Base-by-base conservation (phyloP, 2,329 filamentous ascomycete genomes). In the Metarhizium guizhouense region DNA sequence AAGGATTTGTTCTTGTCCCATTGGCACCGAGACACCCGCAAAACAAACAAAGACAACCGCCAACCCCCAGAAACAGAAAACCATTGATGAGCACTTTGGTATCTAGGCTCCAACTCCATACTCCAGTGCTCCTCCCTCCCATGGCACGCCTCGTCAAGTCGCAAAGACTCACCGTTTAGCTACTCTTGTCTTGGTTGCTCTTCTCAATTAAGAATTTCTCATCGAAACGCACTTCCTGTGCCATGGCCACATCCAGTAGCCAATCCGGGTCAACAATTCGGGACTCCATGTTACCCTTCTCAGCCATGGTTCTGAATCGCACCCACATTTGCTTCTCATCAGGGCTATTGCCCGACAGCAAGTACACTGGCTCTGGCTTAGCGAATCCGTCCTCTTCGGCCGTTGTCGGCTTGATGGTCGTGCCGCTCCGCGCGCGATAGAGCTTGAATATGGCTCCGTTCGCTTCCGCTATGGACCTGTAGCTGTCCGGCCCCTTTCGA, bases 221-320 rank as follows among this genome's bases (percentile, higher is more conserved):
- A 56, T 84, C 76, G 70, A 84, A 86, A n/a, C 77, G 76, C 59
- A 94, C 75, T 70, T 90, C 79, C 72, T 99, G 94, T 64, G 83
- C 84, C 88, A 99, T 93, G 4, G 90, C 90, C 57, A 91, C 85
- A 65, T 92, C 87, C 56, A 99, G 74, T 63, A 99, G 70, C 94
- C 94, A 99, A 67, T 99, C 92, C 3, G 88, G 82, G 50, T 81
- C 82, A 29, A 96, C 90, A 45, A 99, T 85, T 54, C 88, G 79
- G 3, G 92, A 86, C 61, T 85, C 80, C 80, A 93, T 91, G 66
- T 89, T 86, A 48, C 88, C 86, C 62, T 85, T 86, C 59, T 79
- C 74, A 2, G 89, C 92, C 81, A 95, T 85, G 53, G 88, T 83
- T 55, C 83, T 78, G 69, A 99, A 99, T 57, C 84, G 84, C 14